phyloP scores from a whole-genome alignment of 352 stramenopile genomes.

The Heterotrichella gracilis region DNA sequence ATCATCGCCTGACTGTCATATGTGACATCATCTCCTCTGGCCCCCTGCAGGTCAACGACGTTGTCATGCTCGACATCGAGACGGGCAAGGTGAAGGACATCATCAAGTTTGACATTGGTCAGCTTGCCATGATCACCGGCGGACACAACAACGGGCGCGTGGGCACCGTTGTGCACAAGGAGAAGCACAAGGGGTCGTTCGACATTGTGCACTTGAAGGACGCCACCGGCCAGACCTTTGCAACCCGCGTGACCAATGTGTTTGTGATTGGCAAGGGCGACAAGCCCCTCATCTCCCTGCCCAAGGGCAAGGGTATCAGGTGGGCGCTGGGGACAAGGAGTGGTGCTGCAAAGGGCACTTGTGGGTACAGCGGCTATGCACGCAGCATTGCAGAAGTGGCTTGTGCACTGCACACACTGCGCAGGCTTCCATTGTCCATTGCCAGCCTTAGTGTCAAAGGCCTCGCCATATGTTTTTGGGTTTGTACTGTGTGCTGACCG shows the following conservation, averaged over 20 bases:
- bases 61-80: constrained; percentile 84
- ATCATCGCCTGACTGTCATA: too few species aligned
- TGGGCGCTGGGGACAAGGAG: too few species aligned
- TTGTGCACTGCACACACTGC: too few species aligned
- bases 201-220: constrained; percentile 96
- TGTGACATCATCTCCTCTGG: too few species aligned
- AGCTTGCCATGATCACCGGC: constrained; percentile 76
- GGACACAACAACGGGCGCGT: constrained; percentile 83
- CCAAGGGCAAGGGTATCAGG: constrained; percentile 91
- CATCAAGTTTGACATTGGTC: constrained; percentile 89
- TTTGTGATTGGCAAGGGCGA: constrained; percentile 73
- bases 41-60: constrained; percentile 96
- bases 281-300: constrained; percentile 60
- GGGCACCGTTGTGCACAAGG: constrained; percentile 72
- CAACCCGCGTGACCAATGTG: constrained; percentile 74
- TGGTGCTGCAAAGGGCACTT: too few species aligned
- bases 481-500: too few species aligned
- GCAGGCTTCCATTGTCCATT: too few species aligned
- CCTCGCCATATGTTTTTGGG: too few species aligned
- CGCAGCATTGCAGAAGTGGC: too few species aligned
- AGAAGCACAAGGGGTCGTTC: constrained; percentile 92
- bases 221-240: constrained; percentile 72
- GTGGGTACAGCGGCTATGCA: too few species aligned
- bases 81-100: constrained; percentile 82
- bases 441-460: too few species aligned